These are phyloP conservation scores for Zymoseptoria brevis DNA, from an alignment of 2,329 filamentous ascomycete genomes.

Conservation along the genomic window DNA sequence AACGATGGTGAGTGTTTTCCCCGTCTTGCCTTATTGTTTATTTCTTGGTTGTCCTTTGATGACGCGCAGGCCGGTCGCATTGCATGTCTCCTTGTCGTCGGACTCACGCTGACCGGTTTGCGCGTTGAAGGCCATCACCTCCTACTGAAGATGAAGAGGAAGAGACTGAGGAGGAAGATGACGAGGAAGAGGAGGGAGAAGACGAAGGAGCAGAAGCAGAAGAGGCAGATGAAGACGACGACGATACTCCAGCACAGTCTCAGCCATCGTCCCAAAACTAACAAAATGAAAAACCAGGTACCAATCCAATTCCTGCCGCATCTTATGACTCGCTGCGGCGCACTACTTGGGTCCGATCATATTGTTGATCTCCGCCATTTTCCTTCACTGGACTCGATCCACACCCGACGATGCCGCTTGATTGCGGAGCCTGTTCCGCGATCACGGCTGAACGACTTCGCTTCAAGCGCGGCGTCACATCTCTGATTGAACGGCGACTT, in stretches of 20 bases:
- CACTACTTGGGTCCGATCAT: constrained; percentile 24
- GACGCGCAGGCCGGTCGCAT: constrained; percentile 7
- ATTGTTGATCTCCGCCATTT: constrained; percentile 23
- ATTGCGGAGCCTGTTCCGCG: background rate
- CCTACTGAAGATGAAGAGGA: background rate
- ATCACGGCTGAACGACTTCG: background rate
- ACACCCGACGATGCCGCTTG: background rate
- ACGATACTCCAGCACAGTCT: background rate
- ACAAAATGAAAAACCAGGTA: constrained; percentile 24
- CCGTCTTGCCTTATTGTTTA: constrained; percentile 1
- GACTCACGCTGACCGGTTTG: constrained; percentile 7
- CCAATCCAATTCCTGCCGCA: constrained; percentile 33
- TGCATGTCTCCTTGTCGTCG: constrained; percentile 1
- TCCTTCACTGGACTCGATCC: constrained; percentile 18
- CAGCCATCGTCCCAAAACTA: background rate
- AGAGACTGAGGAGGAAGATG: background rate
- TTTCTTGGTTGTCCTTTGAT: background rate
- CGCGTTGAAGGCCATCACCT: constrained; percentile 4
- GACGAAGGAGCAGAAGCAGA: background rate
- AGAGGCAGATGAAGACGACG: background rate
- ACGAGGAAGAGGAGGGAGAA: background rate
- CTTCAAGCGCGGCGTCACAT: background rate
- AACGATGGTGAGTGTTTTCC: constrained; percentile 55
- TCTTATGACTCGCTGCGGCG: constrained; percentile 33
- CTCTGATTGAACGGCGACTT: background rate